Evolutionary conservation across 2,329 filamentous ascomycete species (phyloP).

Genomic region (Blastomyces parvus): DNA sequence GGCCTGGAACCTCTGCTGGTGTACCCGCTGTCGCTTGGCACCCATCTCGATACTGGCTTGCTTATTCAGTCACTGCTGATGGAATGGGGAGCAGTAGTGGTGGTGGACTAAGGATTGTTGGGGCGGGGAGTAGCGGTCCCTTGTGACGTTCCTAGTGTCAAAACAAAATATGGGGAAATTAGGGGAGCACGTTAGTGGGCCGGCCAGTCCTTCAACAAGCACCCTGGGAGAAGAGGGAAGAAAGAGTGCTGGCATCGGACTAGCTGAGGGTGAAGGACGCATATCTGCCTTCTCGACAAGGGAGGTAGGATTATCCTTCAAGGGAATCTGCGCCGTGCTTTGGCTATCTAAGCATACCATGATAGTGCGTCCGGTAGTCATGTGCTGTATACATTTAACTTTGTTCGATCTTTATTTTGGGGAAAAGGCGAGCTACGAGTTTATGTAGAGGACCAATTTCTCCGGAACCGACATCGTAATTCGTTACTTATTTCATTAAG

Average conservation of each 20-base stretch:
- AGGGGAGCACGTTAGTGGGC: background rate
- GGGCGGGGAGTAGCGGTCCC: slow-evolving; percentile 29
- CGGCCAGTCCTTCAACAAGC: background rate
- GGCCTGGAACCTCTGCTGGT: slow-evolving; percentile 22
- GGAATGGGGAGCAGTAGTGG: slow-evolving; percentile 29
- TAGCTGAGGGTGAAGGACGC: background rate
- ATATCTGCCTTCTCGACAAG: background rate
- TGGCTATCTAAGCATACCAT: background rate
- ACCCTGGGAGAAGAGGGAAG: background rate
- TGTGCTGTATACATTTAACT: background rate
- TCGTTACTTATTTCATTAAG: background rate
- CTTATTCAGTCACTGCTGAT: slow-evolving; percentile 39
- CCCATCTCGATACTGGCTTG: slow-evolving; percentile 41
- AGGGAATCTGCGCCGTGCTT: background rate
- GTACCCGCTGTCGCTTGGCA: slow-evolving; percentile 43
- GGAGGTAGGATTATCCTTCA: background rate
- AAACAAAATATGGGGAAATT: background rate
- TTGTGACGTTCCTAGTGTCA: background rate
- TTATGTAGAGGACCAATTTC: background rate
- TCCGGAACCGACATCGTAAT: background rate
- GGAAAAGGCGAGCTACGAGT: background rate
- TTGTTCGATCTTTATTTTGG: background rate
- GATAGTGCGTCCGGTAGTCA: background rate
- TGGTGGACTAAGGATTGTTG: slow-evolving; percentile 40
- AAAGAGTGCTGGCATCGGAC: background rate